phyloP scores from a whole-genome alignment of 2,329 filamentous ascomycete species.

The Fusarium albosuccineum region DNA sequence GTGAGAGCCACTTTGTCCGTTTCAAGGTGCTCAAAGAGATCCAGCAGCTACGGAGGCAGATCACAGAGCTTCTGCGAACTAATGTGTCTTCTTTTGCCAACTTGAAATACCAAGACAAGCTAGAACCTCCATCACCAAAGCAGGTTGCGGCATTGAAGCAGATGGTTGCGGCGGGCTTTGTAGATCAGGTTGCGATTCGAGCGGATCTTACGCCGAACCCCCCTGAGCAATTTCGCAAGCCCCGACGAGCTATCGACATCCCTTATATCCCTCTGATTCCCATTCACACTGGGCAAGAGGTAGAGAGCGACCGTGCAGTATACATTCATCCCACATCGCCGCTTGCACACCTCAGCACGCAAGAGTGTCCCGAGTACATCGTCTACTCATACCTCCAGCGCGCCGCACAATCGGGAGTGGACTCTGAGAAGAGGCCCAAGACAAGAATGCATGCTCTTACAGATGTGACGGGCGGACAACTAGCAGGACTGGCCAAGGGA shows the following conservation, averaged over 20 bases:
- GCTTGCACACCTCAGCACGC: constrained; percentile 75
- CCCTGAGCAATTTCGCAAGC: constrained; percentile 75
- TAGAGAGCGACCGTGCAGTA: constrained; percentile 73
- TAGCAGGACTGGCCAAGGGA: constrained; percentile 83
- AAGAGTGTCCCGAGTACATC: constrained; percentile 87
- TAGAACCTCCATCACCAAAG: constrained; percentile 71
- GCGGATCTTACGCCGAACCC: constrained; percentile 85
- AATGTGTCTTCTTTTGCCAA: constrained; percentile 77
- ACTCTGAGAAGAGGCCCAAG: constrained; percentile 71
- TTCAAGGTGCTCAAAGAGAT: constrained; percentile 90
- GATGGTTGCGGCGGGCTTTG: constrained; percentile 91
- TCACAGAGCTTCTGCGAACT: constrained; percentile 82
- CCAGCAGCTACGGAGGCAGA: constrained; percentile 83
- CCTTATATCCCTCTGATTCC: constrained; percentile 90
- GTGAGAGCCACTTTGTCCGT: constrained; percentile 85
- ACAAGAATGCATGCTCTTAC: constrained; percentile 92
- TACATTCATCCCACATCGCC: constrained; percentile 90
- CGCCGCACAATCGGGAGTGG: constrained; percentile 64
- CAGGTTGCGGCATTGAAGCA: constrained; percentile 87
- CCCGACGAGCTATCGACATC: constrained; percentile 89
- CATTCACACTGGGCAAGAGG: constrained; percentile 59
- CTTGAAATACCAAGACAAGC: constrained; percentile 67
- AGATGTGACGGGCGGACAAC: constrained; percentile 79
- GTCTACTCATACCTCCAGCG: constrained; percentile 89
- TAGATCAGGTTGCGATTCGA: constrained; percentile 94